Evolutionary conservation across 345 rosid species (phyloP).

Genomic region (Syzygium aqueum): DNA sequence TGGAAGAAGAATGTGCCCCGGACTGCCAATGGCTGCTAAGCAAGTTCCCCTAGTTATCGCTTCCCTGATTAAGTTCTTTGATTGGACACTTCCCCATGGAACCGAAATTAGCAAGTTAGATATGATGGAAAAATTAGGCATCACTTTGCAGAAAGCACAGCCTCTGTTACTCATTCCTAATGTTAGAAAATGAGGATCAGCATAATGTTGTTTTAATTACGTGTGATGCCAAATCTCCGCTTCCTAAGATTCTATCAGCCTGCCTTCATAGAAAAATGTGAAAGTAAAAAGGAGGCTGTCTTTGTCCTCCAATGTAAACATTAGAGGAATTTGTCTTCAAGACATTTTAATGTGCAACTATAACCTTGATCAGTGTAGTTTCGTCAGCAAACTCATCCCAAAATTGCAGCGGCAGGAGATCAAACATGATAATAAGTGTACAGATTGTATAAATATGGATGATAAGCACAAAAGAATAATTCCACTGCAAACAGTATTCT

Average conservation of each 20-base stretch:
- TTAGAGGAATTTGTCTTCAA: background rate
- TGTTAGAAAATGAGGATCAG: background rate
- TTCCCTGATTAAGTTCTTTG: slow-evolving; percentile 11
- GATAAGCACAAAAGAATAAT: background rate
- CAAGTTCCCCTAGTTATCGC: slow-evolving; percentile 12
- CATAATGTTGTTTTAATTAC: background rate
- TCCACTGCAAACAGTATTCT: background rate
- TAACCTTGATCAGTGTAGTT: background rate
- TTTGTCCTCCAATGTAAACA: background rate
- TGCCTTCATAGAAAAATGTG: background rate
- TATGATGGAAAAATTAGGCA: slow-evolving; percentile 10
- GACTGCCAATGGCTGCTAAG: slow-evolving; percentile 9
- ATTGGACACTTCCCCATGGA: slow-evolving; percentile 14
- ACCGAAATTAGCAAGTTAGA: background rate
- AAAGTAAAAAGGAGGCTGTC: background rate
- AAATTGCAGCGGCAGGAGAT: background rate
- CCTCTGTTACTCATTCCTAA: slow-evolving; percentile 10
- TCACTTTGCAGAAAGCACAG: slow-evolving; percentile 5
- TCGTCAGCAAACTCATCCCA: background rate
- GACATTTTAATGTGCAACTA: background rate
- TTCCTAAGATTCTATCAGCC: background rate
- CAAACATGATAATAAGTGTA: background rate
- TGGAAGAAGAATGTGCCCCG: slow-evolving; percentile 21
- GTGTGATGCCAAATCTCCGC: background rate
- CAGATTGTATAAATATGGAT: background rate